A percentile compares a stretch with the other conserved stretches of the same genome.
Conservation (phyloP, 441 rosid genomes). For the Syzygium malaccense region DNA sequence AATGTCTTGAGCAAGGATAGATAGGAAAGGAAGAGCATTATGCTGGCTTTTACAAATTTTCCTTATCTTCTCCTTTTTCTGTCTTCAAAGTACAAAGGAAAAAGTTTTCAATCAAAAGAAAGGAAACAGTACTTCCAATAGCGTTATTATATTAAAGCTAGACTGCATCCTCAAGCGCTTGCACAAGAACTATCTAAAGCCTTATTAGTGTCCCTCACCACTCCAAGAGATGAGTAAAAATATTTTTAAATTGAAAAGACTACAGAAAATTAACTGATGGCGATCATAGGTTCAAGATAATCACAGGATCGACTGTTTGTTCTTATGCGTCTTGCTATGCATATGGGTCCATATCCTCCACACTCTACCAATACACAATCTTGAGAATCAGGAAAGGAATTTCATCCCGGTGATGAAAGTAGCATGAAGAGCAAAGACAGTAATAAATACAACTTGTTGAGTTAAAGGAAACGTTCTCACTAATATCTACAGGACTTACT, state of each 20-base stretch:
- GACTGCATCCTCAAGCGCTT: not conserved
- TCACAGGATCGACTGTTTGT: not conserved
- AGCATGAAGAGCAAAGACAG: not conserved
- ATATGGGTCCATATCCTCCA: not conserved
- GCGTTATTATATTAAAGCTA: not conserved
- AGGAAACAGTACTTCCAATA: not conserved
- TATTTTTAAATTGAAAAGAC: not conserved
- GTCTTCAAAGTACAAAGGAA: constrained; percentile 15
- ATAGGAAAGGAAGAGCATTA: constrained; percentile 44
- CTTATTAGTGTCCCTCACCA: not conserved
- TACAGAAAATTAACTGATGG: not conserved
- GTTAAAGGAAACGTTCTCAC: not conserved
- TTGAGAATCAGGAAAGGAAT: not conserved
- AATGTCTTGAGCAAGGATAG: constrained; percentile 55
- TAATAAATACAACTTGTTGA: not conserved
- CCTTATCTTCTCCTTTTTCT: constrained; percentile 52
- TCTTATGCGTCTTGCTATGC: not conserved
- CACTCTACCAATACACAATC: not conserved
- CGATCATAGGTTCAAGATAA: not conserved
- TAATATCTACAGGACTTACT: not conserved
- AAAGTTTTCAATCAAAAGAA: not conserved
- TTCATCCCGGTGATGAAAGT: not conserved
- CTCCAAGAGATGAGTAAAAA: not conserved
- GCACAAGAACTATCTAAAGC: not conserved
- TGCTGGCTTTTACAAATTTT: constrained; percentile 26